Conservation (phyloP, 129 eudicot genomes). For the Erigeron canadensis region DNA sequence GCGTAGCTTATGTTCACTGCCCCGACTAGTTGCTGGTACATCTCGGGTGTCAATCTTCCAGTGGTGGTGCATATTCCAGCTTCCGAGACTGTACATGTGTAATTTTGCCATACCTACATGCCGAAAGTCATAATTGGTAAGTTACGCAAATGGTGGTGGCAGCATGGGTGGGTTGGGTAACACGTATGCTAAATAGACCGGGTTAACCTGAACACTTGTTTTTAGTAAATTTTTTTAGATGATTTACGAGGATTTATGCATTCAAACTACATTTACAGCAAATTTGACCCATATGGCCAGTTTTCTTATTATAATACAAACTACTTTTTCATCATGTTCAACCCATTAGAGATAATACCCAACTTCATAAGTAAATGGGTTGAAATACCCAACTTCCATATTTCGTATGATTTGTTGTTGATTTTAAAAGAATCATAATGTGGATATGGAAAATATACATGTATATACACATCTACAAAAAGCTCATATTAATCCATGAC, state of each 20-base stretch:
- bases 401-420: too few species aligned
- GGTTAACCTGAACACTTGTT: neutral
- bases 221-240: neutral
- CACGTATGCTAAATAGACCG: neutral
- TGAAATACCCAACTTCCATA: neutral
- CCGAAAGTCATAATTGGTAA: neutral
- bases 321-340: neutral
- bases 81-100: slow-evolving; percentile 55
- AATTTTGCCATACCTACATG: slow-evolving; percentile 80
- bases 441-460: neutral
- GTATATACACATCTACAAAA: neutral
- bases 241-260: neutral
- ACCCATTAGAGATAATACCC: neutral
- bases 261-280: neutral
- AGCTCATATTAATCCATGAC: neutral
- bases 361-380: neutral
- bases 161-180: neutral
- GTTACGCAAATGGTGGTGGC: neutral
- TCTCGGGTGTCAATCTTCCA: slow-evolving; percentile 77
- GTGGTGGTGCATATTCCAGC: slow-evolving; percentile 54
- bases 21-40: slow-evolving; percentile 60
- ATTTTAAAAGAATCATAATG: neutral
- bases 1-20: slow-evolving; percentile 81
- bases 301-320: too few species aligned
- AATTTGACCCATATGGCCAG: neutral